Percentiles rank a stretch among this genome's conserved stretches.
These are phyloP conservation scores for Pyrrhoderma lamaoense DNA, from an alignment of 1,284 basidiomycete genomes.

Conservation along the genomic window DNA sequence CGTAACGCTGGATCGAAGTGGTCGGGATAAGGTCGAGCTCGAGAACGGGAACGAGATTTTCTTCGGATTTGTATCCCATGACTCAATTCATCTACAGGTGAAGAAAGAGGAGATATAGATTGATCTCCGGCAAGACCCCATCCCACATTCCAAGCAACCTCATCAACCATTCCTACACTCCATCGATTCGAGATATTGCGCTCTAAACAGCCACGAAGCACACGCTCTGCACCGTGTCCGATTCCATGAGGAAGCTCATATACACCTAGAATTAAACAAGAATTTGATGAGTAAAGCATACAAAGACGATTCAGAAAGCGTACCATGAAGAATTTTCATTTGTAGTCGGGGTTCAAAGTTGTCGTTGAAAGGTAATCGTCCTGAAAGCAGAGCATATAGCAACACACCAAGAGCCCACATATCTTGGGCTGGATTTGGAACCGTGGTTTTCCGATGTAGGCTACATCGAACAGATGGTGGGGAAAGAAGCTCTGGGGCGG, in stretches of 20 bases:
- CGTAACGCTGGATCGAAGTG: not conserved
- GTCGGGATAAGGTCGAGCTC: conserved; percentile 14
- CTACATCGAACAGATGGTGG: conserved; percentile 30
- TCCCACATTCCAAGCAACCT: conserved; percentile 74
- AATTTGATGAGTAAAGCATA: conserved; percentile 10
- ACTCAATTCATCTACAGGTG: not conserved
- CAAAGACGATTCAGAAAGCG: too few species aligned
- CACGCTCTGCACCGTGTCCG: conserved; percentile 62
- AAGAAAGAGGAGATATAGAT: conserved; percentile 17
- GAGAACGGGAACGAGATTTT: conserved; percentile 10
- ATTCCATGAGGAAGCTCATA: conserved; percentile 53
- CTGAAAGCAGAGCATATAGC: conserved; percentile 76
- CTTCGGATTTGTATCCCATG: not conserved
- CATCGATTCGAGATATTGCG: conserved; percentile 53
- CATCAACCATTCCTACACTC: conserved; percentile 69
- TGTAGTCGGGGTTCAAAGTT: conserved; percentile 84
- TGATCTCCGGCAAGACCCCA: conserved; percentile 54
- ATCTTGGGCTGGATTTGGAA: conserved; percentile 69
- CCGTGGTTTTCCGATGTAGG: conserved; percentile 23
- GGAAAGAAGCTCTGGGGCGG: conserved; percentile 71
- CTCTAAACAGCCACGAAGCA: conserved; percentile 71
- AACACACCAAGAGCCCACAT: conserved; percentile 91
- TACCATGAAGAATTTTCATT: conserved; percentile 84
- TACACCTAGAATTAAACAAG: conserved; percentile 38
- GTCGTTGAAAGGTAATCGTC: conserved; percentile 78